Percentiles rank a stretch among this genome's conserved stretches.
Evolutionary conservation across 768 basidiomycete genomes (phyloP).

Genomic region (Lepiota brunneoincarnata): DNA sequence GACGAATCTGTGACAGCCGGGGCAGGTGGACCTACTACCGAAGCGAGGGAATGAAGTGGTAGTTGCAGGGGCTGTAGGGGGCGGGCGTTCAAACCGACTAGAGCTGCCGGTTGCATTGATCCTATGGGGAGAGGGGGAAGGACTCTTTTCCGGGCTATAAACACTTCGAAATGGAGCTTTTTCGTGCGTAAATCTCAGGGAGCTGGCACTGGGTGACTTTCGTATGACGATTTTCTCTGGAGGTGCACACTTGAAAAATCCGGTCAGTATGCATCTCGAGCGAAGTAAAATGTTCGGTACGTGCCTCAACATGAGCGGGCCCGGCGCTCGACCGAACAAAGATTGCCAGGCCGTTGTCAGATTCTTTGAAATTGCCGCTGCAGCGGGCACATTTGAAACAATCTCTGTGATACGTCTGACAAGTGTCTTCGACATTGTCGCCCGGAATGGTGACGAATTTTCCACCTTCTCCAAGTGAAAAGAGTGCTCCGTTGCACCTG

Average conservation of each 20-base stretch:
- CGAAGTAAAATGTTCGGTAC: constrained; percentile 8
- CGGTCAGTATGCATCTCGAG: constrained; percentile 1
- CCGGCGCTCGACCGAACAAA: constrained; percentile 67
- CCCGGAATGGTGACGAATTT: constrained; percentile 73
- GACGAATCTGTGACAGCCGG: constrained; percentile 71
- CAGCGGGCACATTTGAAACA: constrained; percentile 79
- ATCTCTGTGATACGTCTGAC: constrained; percentile 67
- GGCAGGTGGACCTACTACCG: constrained; percentile 61
- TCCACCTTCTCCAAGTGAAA: constrained; percentile 54
- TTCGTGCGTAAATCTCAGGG: constrained; percentile 14
- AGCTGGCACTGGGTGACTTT: constrained; percentile 26
- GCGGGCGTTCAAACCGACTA: constrained; percentile 25
- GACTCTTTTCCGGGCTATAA: background rate
- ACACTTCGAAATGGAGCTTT: constrained; percentile 11
- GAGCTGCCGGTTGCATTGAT: constrained; percentile 20
- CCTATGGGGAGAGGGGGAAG: constrained; percentile 14
- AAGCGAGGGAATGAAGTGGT: constrained; percentile 48
- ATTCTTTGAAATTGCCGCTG: constrained; percentile 59
- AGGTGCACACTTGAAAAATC: constrained; percentile 39
- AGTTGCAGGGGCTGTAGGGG: constrained; percentile 15
- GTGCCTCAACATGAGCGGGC: constrained; percentile 65
- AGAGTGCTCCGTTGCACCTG: constrained; percentile 57
- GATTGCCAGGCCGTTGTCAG: constrained; percentile 58
- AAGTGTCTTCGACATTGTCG: constrained; percentile 35
- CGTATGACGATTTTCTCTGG: constrained; percentile 39